Evolutionary conservation across 2,329 filamentous ascomycete species (phyloP).

Genomic region (Rhinocladiella similis): DNA sequence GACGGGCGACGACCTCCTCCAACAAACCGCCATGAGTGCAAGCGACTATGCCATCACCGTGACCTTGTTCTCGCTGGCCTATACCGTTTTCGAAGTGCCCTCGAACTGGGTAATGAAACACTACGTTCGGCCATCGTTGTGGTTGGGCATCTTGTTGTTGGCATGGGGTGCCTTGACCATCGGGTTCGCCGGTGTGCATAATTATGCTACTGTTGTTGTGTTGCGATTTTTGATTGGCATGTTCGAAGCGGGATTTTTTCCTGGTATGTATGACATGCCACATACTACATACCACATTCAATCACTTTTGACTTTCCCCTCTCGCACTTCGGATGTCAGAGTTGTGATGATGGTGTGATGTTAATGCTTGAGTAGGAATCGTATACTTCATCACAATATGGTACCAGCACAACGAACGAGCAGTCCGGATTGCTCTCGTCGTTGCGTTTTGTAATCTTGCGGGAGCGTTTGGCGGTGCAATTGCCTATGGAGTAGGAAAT

Average conservation of each 20-base stretch:
- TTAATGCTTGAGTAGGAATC: conserved; percentile 31
- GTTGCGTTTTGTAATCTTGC: conserved; percentile 56
- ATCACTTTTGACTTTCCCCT: no score
- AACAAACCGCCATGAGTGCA: conserved; percentile 61
- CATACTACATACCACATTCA: not conserved
- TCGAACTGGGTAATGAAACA: conserved; percentile 53
- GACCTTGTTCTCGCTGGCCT: conserved; percentile 51
- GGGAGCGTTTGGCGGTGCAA: conserved; percentile 53
- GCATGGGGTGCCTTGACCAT: conserved; percentile 52
- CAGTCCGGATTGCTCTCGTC: conserved; percentile 59
- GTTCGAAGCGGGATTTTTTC: conserved; percentile 54
- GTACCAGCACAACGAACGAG: conserved; percentile 58
- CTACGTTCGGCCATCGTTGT: conserved; percentile 33
- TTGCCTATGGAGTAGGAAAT: conserved; percentile 35
- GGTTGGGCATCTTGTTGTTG: conserved; percentile 53
- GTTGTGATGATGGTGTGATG: no score
- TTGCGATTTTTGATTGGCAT: conserved; percentile 52
- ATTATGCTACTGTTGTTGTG: conserved; percentile 46
- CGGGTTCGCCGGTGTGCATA: conserved; percentile 46
- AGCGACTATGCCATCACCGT: conserved; percentile 59
- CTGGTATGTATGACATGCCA: conserved; percentile 28
- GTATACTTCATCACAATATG: conserved; percentile 55
- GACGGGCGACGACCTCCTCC: conserved; percentile 61
- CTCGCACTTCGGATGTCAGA: no score
- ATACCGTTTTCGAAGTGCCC: conserved; percentile 52